Conservation (phyloP, 805 yeast species). For the Barnettozyma sucrosica region DNA sequence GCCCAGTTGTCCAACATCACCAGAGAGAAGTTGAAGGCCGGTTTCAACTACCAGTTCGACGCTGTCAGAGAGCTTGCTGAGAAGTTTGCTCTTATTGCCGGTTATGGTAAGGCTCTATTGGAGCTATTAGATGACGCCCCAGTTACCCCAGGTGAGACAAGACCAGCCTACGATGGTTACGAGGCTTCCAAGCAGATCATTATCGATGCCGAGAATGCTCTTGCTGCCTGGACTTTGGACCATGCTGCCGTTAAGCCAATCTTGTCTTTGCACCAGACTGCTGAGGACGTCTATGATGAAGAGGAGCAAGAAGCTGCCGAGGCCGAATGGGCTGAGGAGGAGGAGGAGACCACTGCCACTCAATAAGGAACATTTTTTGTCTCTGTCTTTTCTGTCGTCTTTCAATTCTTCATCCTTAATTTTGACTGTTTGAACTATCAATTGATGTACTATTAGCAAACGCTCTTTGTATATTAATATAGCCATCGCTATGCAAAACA, state of each 20-base stretch:
- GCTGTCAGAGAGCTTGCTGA: conserved; percentile 82
- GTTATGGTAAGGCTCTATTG: conserved; percentile 81
- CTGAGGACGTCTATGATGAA: conserved; percentile 47
- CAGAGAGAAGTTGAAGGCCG: conserved; percentile 79
- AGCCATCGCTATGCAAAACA: too few species aligned
- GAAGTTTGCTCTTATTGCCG: conserved; percentile 80
- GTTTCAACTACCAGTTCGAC: conserved; percentile 79
- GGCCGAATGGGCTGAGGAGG: conserved; percentile 44
- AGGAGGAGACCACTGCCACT: conserved; percentile 15
- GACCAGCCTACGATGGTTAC: conserved; percentile 85
- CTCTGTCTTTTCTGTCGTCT: not conserved
- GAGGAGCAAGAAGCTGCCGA: conserved; percentile 47
- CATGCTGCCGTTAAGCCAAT: conserved; percentile 80
- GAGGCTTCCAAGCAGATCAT: conserved; percentile 85
- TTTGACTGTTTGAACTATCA: not conserved
- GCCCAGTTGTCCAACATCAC: conserved; percentile 87
- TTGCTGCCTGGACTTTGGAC: conserved; percentile 81
- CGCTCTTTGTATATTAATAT: not conserved
- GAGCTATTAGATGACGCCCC: conserved; percentile 81
- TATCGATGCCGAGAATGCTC: conserved; percentile 78
- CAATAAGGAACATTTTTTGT: not conserved
- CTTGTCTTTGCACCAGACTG: conserved; percentile 48
- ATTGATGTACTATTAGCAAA: not conserved
- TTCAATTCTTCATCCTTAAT: not conserved
- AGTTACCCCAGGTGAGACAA: conserved; percentile 88